Evolutionary conservation across 495 filamentous ascomycete genomes (phyloP), one percentile per base, ranked within the genome.

Genomic region (Amphirosellinia nigrospora): DNA sequence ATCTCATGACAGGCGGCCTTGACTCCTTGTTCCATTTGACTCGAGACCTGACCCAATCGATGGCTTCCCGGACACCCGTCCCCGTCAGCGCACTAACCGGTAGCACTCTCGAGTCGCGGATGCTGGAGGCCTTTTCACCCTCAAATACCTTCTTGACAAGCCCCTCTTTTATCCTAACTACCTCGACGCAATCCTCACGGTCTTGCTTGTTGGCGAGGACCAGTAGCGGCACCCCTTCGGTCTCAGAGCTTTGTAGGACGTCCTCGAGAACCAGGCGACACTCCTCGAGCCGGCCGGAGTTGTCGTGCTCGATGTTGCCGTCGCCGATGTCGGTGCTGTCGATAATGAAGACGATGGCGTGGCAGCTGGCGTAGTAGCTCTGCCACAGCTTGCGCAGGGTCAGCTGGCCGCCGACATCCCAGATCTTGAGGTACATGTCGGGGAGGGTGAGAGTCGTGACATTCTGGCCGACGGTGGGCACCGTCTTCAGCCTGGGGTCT

Each of bases 141-240:
- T 98, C 94, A 80, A 98, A 96, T 10, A 98, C 94, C 79, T 91
- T 92, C 77, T 94, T 89, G 53, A 97, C 93, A 23, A 99, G 84
- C 0, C 96, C 95, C 79, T 99, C 96, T 83, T 99, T 99, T 77
- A 98, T 96, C 67, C 93, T 84, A 39, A 98, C 94, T 3, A 98
- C 96, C 84, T 99, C 96, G 55, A 98, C 92, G 73, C 95, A 97
- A 79, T 98, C 96, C 77, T 99, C 96, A 3, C 95, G 85, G 79
- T 99, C 96, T 80, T 99, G 96, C 79, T 99, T 99, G 78, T 99
- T 99, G 48, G 96, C 96, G 70, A 99, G 80, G 55, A 99, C 93
- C 46, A 99, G 82, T 72, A 99, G 85, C 32, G 96, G 96, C 65
- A 99, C 93, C 4, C 94, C 94, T 61, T 92, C 92, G 16, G 95